These are phyloP conservation scores for Saraca asoca DNA, from an alignment of 331 rosid genomes.

Conservation along the genomic window DNA sequence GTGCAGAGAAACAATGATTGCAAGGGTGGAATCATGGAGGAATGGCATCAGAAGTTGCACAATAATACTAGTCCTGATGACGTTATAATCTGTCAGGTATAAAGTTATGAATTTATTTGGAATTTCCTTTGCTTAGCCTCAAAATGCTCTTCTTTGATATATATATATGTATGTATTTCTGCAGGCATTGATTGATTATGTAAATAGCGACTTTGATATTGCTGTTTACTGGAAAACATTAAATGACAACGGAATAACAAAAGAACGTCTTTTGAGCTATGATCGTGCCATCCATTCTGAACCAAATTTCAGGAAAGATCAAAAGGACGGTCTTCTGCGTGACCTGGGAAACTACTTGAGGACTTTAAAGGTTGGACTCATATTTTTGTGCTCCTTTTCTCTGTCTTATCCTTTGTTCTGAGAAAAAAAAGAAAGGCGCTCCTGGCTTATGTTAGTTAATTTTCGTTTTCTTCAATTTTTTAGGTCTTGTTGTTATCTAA, in stretches of 20 bases:
- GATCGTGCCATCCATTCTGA: slow-evolving; percentile 93
- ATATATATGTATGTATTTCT: slow-evolving; percentile 15
- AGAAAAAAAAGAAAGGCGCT: slow-evolving; percentile 22
- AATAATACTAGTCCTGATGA: slow-evolving; percentile 99
- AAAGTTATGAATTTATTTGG: slow-evolving; percentile 31
- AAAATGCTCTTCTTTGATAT: slow-evolving; percentile 27
- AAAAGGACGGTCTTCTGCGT: slow-evolving; percentile 79
- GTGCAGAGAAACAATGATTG: slow-evolving; percentile 80
- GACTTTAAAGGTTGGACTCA: slow-evolving; percentile 83
- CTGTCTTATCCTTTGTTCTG: slow-evolving; percentile 11
- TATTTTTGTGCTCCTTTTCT: slow-evolving; percentile 26
- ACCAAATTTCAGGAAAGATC: slow-evolving; percentile 79
- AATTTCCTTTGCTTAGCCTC: slow-evolving; percentile 27
- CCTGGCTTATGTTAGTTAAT: slow-evolving; percentile 23
- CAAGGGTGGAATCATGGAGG: slow-evolving; percentile 96
- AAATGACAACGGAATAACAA: slow-evolving; percentile 90
- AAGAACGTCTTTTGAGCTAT: slow-evolving; percentile 93
- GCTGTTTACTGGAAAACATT: slow-evolving; percentile 90
- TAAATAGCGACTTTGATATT: slow-evolving; percentile 74
- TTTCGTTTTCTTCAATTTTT: slow-evolving; percentile 3
- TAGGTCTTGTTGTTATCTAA: slow-evolving; percentile 24
- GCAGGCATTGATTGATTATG: slow-evolving; percentile 87
- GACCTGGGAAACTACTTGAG: slow-evolving; percentile 86
- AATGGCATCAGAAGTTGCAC: slow-evolving; percentile 99
- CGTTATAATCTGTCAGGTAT: slow-evolving; percentile 96